Base-by-base conservation (phyloP, 495 filamentous ascomycete genomes). In the Rhizodiscina lignyota region DNA sequence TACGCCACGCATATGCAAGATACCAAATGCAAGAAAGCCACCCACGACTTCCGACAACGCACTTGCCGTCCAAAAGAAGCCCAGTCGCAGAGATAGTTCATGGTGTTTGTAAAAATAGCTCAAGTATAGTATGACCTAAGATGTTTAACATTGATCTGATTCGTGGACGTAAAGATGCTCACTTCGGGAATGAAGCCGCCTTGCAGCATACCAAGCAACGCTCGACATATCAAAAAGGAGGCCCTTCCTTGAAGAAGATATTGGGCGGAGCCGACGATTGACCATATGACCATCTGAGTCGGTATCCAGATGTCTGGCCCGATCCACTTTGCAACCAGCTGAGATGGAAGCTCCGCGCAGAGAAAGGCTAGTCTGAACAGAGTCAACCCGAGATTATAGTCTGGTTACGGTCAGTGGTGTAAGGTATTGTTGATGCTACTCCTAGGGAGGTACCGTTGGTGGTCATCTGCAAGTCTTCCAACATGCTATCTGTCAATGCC, bases 81-180 rank as follows among this genome's bases (percentile, higher is more conserved):
- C 47, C 2, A 73, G 47, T 3, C 68, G 56, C 4, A 57, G 55
- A 0, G 66, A 59, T 3, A 72, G 59, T 44, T 72, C 67, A 6
- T 50, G 51, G 15, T 55, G 51, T 45, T 60, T 58, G 42, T 70
- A 70, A 37, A 60, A 70, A 45, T 70, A 71, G 10, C 60, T 62
- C 30, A 70, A 47, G 48, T 61, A 71, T 4, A 72, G 52, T 5
- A 73, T 57, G 32, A 58, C 57, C 33, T 63, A 60, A 12, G 38
- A 45, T 22, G 44, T 39, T 20, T 44, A 39, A 32, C 30, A 38
- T 5, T 17, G 35, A 36, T 27, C n/a, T 2, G 4, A 34, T 26
- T 18, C 11, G 5, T 19, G 5, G 24, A 20, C 3, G 2, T 4
- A 20, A 10, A 17, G n/a, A 26, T 18, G 17, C 5, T 18, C 0